A percentile compares a stretch with the other conserved stretches of the same genome.
Conservation (phyloP, 805 yeast species). For the Pachysolen tannophilus region DNA sequence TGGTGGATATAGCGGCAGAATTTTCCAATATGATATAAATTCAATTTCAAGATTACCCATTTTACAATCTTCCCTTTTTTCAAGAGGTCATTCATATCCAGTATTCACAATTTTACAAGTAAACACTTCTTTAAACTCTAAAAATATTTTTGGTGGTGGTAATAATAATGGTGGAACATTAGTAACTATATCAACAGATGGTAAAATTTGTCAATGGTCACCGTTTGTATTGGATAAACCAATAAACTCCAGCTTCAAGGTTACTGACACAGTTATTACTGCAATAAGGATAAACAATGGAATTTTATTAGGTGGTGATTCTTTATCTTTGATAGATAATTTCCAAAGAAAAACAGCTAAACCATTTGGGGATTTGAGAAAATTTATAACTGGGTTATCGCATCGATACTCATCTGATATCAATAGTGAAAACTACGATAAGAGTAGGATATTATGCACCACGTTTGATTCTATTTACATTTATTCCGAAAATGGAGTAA, state of each 20-base stretch:
- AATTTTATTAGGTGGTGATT: conserved; percentile 6
- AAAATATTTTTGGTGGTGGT: background rate
- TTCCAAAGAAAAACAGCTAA: conserved; percentile 3
- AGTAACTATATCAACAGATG: conserved; percentile 8
- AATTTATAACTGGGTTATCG: background rate
- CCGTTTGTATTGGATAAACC: conserved; percentile 9
- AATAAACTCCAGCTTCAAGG: background rate
- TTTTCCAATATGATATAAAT: conserved; percentile 32
- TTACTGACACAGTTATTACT: conserved; percentile 7
- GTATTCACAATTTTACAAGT: conserved; percentile 3
- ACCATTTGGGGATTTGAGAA: conserved; percentile 2
- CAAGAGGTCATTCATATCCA: conserved; percentile 7
- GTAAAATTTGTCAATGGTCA: conserved; percentile 10
- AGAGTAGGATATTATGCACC: conserved; percentile 2
- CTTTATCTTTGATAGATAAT: conserved; percentile 5
- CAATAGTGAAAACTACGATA: background rate
- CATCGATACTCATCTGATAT: conserved; percentile 1
- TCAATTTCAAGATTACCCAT: conserved; percentile 2
- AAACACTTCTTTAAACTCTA: background rate
- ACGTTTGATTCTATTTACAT: conserved; percentile 3
- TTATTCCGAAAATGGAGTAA: conserved; percentile 1
- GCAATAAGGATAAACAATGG: conserved; percentile 2
- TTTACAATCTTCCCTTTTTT: conserved; percentile 3
- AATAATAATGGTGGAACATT: conserved; percentile 1
- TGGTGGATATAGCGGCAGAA: conserved; percentile 28